phyloP scores from a whole-genome alignment of 2,329 filamentous ascomycete genomes.

The Claviceps africana region DNA sequence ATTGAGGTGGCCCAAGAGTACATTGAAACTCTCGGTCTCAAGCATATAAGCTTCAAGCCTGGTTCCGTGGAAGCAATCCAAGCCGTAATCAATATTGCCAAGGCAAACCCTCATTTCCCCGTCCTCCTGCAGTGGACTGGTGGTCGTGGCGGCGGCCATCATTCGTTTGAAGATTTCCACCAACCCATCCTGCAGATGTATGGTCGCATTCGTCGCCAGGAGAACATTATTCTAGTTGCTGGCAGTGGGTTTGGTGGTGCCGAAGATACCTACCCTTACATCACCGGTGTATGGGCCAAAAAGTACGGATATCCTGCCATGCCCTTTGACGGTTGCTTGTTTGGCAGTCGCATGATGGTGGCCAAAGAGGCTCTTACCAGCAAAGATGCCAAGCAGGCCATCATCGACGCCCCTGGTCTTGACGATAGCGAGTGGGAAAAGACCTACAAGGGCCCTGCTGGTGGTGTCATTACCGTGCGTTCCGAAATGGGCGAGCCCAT shows the following conservation, averaged over 20 bases:
- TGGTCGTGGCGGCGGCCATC: conserved; percentile 83
- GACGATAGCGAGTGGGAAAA: conserved; percentile 79
- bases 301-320: conserved; percentile 79
- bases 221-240: conserved; percentile 79
- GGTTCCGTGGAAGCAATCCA: conserved; percentile 82
- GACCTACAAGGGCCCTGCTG: conserved; percentile 81
- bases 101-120: conserved; percentile 88
- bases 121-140: conserved; percentile 91
- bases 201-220: conserved; percentile 66
- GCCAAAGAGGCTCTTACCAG: conserved; percentile 86
- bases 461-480: conserved; percentile 88
- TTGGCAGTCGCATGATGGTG: conserved; percentile 89
- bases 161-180: conserved; percentile 93
- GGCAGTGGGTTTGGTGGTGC: conserved; percentile 85
- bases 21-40: conserved; percentile 80
- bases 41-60: conserved; percentile 91
- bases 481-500: conserved; percentile 99
- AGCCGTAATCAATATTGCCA: conserved; percentile 80
- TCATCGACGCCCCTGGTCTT: conserved; percentile 71
- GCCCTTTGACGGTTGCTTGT: conserved; percentile 86
- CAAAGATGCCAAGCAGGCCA: conserved; percentile 75
- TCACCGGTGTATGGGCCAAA: conserved; percentile 79
- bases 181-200: conserved; percentile 87
- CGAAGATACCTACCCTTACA: conserved; percentile 83
- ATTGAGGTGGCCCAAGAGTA: conserved; percentile 89